Evolutionary conservation across 2,329 filamentous ascomycete species (phyloP), one percentile per base, ranked within the genome.

Genomic region (Claviceps purpurea): DNA sequence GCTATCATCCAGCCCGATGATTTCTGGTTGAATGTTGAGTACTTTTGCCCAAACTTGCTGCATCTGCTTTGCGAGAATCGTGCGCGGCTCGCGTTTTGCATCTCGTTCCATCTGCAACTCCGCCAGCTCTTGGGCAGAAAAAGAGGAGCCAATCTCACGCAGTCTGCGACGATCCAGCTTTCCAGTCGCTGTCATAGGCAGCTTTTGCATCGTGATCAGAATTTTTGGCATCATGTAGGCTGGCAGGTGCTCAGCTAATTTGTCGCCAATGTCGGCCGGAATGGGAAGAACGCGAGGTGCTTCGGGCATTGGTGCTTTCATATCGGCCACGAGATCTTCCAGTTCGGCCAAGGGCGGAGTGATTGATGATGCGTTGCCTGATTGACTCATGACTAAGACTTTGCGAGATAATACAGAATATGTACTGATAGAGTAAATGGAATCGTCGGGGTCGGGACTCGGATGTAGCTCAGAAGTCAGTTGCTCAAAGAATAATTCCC

Each of bases 161-260:
- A 73, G 62, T 13, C 63, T 65, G 60, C 71, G 72, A 48, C 70
- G 68, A 53, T 73, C 69, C 1, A 66, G 69, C 62, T 73, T 73
- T 6, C 70, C 70, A 5, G 69, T 71, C 1, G 71, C 65, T 2
- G 71, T 56, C 4, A 67, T 62, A 1, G 70, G 71, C 61, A 73
- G 70, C 37, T 62, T 57, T 8, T 60, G 57, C 10, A 73, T 57
- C 8, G 68, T 68, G 30, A 73, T 65, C 47, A 70, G 70, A 2
- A 64, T 64, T 0, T 67, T 64, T 4, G 71, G 70, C 0, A 73
- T 64, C 70, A 73, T 73, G 57, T 72, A 72, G 24, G 60, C 56
- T 10, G 64, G 63, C 8, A 66, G 58, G 39, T 64, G 60, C 10
- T 58, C 56, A 18, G 58, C 56, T 26, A 62, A 58, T 4, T 57